These are phyloP conservation scores for Priceomyces medius DNA, from an alignment of 805 yeast species.

Conservation along the genomic window DNA sequence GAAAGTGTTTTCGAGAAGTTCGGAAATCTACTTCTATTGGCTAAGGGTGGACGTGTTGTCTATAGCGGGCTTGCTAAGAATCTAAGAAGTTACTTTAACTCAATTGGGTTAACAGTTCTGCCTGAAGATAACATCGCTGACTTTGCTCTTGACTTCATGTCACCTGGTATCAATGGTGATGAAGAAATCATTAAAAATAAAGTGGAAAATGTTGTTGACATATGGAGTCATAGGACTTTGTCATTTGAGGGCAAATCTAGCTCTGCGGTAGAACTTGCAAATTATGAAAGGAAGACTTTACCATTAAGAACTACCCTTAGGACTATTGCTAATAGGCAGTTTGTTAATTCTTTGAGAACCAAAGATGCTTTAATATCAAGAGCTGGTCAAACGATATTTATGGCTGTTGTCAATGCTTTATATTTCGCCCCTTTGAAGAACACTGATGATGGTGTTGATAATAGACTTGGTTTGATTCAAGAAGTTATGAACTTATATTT, in stretches of 20 bases:
- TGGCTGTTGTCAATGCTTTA: constrained; percentile 64
- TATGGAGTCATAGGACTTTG: constrained; percentile 41
- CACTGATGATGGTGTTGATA: constrained; percentile 50
- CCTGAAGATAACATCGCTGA: constrained; percentile 69
- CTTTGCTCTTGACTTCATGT: constrained; percentile 65
- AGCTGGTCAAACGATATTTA: constrained; percentile 59
- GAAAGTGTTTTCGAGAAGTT: constrained; percentile 61
- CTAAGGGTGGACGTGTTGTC: constrained; percentile 70
- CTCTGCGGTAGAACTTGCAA: constrained; percentile 33
- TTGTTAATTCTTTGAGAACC: constrained; percentile 32
- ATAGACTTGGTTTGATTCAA: constrained; percentile 75
- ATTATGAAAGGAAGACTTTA: constrained; percentile 32
- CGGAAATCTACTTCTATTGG: constrained; percentile 69
- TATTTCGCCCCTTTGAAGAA: constrained; percentile 51
- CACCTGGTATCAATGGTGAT: constrained; percentile 37
- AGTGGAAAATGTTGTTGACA: constrained; percentile 22
- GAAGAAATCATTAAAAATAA: constrained; percentile 19
- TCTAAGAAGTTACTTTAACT: constrained; percentile 48
- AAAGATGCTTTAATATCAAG: constrained; percentile 64
- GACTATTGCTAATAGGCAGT: constrained; percentile 32
- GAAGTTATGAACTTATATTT: constrained; percentile 71
- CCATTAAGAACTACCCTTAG: constrained; percentile 28
- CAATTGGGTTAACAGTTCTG: constrained; percentile 58
- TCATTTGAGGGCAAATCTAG: constrained; percentile 9
- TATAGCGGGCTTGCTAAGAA: constrained; percentile 57